These are phyloP conservation scores for Sporobolomyces phaffii DNA, from an alignment of 768 basidiomycete genomes.

Conservation along the genomic window DNA sequence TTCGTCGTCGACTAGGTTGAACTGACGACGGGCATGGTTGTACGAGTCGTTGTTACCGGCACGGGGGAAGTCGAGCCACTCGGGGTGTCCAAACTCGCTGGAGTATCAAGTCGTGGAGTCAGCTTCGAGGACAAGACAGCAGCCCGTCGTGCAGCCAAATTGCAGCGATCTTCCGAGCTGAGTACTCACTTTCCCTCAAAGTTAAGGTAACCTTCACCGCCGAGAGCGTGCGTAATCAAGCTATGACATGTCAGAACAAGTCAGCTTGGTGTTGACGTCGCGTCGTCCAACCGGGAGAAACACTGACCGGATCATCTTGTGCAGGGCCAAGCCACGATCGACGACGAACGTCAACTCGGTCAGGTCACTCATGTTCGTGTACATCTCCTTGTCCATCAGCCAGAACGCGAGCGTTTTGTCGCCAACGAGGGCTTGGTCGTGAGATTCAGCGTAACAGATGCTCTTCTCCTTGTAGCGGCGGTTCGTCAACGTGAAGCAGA, in stretches of 20 bases:
- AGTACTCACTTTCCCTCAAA: conserved; percentile 57
- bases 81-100: conserved; percentile 97
- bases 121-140: too few relatives aligned
- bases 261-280: background rate
- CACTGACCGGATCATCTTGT: conserved; percentile 91
- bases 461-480: conserved; percentile 83
- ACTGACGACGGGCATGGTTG: conserved; percentile 89
- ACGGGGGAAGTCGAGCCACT: conserved; percentile 99
- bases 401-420: conserved; percentile 99
- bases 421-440: conserved; percentile 95
- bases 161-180: too few relatives aligned
- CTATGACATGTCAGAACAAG: conserved; percentile 48
- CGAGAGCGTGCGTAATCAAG: conserved; percentile 80
- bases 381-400: conserved; percentile 99
- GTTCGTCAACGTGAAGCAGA: conserved; percentile 83
- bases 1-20: conserved; percentile 83
- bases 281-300: rapidly evolving
- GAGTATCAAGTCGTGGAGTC: background rate
- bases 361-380: conserved; percentile 89
- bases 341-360: conserved; percentile 74
- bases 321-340: conserved; percentile 80
- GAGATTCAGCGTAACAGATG: conserved; percentile 88
- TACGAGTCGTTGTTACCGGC: conserved; percentile 93
- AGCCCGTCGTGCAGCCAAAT: too few relatives aligned
- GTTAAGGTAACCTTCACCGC: conserved; percentile 95